Evolutionary conservation across 352 stramenopile genomes (phyloP).

Genomic region (Elongisporangium prolatum): DNA sequence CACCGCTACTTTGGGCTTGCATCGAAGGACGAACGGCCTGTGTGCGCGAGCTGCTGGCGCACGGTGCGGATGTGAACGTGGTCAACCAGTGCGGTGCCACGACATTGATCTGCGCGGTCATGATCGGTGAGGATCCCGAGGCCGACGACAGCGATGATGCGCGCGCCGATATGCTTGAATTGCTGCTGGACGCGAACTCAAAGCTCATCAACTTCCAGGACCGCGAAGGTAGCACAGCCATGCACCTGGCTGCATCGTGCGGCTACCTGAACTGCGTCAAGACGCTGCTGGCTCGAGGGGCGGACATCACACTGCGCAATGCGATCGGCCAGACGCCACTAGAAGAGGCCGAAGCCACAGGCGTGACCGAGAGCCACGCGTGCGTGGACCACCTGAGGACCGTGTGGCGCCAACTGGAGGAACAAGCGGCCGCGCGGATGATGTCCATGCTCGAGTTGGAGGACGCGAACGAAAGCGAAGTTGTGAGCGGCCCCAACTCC

Average conservation of each 20-base stretch:
- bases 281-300: conserved; percentile 48
- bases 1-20: conserved; percentile 76
- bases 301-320: conserved; percentile 77
- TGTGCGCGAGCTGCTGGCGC: conserved; percentile 58
- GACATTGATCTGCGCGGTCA: conserved; percentile 68
- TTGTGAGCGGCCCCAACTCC: conserved; percentile 1
- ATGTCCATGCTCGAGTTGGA: conserved; percentile 85
- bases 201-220: conserved; percentile 81
- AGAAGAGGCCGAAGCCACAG: conserved; percentile 71
- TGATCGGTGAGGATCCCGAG: conserved; percentile 72
- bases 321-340: conserved; percentile 73
- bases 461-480: conserved; percentile 20
- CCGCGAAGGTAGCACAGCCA: conserved; percentile 74
- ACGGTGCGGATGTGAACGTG: conserved; percentile 58
- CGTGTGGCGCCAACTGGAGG: conserved; percentile 70
- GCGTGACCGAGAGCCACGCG: conserved; percentile 41
- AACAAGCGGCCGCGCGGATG: conserved; percentile 74
- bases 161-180: conserved; percentile 48
- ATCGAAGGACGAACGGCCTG: conserved; percentile 68
- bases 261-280: conserved; percentile 74
- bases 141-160: conserved; percentile 41
- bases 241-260: conserved; percentile 74
- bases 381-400: conserved; percentile 57
- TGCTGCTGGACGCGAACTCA: conserved; percentile 55
- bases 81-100: conserved; percentile 71